A percentile compares a stretch with the other conserved stretches of the same genome.
Evolutionary conservation across 257 asterid genomes (phyloP).

Genomic region (Gentiana straminea): DNA sequence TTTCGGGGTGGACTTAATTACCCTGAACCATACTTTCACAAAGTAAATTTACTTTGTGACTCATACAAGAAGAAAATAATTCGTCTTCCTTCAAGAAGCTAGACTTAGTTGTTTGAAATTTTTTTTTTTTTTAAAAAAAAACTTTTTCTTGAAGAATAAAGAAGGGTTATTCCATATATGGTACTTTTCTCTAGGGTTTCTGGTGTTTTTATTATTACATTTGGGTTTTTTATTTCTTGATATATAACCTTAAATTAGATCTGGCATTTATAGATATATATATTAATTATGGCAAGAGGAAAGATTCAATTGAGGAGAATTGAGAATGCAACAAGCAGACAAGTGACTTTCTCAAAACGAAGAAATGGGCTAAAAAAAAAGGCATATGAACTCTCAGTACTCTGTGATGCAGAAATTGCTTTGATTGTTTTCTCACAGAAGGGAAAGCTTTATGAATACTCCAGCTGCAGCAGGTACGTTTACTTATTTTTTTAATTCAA

Average conservation of each 20-base stretch:
- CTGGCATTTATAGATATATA: background rate
- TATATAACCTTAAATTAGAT: background rate
- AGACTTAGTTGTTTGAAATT: too few relatives aligned
- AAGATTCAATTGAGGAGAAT: constrained; percentile 58
- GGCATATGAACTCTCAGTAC: constrained; percentile 62
- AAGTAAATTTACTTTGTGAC: too few relatives aligned
- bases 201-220: too few relatives aligned
- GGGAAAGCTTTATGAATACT: constrained; percentile 52
- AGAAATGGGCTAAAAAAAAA: constrained; percentile 64
- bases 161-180: too few relatives aligned
- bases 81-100: too few relatives aligned
- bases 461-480: constrained; percentile 32
- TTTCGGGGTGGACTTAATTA: too few relatives aligned
- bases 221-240: background rate
- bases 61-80: too few relatives aligned
- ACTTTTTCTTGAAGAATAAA: too few relatives aligned
- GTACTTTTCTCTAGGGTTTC: too few relatives aligned
- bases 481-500: background rate
- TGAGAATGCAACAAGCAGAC: constrained; percentile 56
- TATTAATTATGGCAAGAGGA: constrained; percentile 64
- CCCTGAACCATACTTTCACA: too few relatives aligned
- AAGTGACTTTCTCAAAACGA: constrained; percentile 62
- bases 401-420: constrained; percentile 66
- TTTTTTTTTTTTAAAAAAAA: too few relatives aligned
- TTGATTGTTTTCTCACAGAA: constrained; percentile 66